These are phyloP conservation scores for Sugiyamaella pinicola DNA, from an alignment of 1,139 yeast species.

Conservation along the genomic window DNA sequence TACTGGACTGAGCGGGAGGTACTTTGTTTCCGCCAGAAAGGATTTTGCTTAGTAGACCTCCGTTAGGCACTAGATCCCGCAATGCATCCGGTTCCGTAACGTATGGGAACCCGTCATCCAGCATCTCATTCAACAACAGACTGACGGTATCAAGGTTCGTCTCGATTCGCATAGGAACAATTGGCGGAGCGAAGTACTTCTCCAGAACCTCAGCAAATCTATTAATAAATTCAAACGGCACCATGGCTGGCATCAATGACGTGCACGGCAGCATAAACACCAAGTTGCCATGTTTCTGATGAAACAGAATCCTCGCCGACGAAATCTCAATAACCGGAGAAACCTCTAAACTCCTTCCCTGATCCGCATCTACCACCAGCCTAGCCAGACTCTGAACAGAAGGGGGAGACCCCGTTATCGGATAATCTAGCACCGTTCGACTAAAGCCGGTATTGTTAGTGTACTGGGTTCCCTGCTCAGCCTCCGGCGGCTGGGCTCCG, in stretches of 20 bases:
- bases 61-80: slow-evolving; percentile 68
- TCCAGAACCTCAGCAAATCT: slow-evolving; percentile 55
- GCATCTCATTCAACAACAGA: slow-evolving; percentile 63
- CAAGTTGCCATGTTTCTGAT: slow-evolving; percentile 38
- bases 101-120: slow-evolving; percentile 76
- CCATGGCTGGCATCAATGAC: slow-evolving; percentile 45
- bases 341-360: slow-evolving; percentile 13
- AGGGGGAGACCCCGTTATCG: slow-evolving; percentile 56
- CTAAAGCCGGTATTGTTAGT: slow-evolving; percentile 31
- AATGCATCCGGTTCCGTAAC: slow-evolving; percentile 72
- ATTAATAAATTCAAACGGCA: slow-evolving; percentile 58
- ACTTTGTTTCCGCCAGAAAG: slow-evolving; percentile 27
- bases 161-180: slow-evolving; percentile 60
- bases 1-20: slow-evolving; percentile 32
- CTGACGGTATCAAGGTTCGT: slow-evolving; percentile 67
- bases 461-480: no score
- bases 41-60: slow-evolving; percentile 38
- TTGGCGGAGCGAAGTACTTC: slow-evolving; percentile 61
- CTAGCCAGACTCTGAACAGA: slow-evolving; percentile 48
- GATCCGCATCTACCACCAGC: slow-evolving; percentile 32
- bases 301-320: slow-evolving; percentile 40
- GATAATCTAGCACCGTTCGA: slow-evolving; percentile 59
- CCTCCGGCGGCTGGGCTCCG: no score
- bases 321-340: slow-evolving; percentile 34
- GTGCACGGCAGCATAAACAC: slow-evolving; percentile 40